These are phyloP conservation scores for Massarina eburnea DNA, from an alignment of 2,329 filamentous ascomycete species.

Conservation along the genomic window DNA sequence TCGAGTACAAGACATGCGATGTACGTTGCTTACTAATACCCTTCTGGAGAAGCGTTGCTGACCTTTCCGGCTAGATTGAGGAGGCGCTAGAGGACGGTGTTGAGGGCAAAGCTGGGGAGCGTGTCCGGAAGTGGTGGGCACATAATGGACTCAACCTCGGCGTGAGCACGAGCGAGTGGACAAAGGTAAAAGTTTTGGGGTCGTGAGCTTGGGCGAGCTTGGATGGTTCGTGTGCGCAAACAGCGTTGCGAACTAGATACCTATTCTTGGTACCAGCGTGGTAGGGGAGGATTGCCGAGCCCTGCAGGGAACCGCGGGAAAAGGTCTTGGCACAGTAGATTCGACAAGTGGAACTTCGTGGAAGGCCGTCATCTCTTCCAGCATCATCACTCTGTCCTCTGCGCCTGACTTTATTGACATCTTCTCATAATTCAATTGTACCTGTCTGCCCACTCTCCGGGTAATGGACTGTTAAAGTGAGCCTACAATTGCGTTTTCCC, in stretches of 20 bases:
- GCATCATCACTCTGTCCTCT: constrained; percentile 1
- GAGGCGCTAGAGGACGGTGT: constrained; percentile 90
- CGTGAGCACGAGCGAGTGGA: constrained; percentile 84
- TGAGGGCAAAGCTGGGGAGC: constrained; percentile 65
- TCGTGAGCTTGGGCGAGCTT: constrained; percentile 14
- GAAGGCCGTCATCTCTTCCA: constrained; percentile 2
- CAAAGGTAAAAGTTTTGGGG: constrained; percentile 72
- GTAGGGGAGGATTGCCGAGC: neutral
- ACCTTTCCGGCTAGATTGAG: too few relatives aligned
- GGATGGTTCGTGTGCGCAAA: neutral
- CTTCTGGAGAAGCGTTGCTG: too few relatives aligned
- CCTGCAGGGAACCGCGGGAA: neutral
- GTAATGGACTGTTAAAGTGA: constrained; percentile 8
- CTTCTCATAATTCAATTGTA: constrained; percentile 5
- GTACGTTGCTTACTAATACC: too few relatives aligned
- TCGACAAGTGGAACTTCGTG: constrained; percentile 6
- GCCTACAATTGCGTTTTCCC: neutral
- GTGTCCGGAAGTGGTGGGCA: constrained; percentile 85
- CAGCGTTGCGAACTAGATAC: neutral
- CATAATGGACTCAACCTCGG: constrained; percentile 79
- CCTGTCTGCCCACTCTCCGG: neutral
- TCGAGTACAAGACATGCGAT: constrained; percentile 93
- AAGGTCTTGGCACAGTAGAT: constrained; percentile 2
- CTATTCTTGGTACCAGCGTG: neutral
- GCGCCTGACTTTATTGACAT: neutral